A percentile compares a stretch with the other conserved stretches of the same genome.
These are phyloP conservation scores for Rhizophagus sp. DNA, from an alignment of 192 early-diverging fungal species.

Conservation along the genomic window DNA sequence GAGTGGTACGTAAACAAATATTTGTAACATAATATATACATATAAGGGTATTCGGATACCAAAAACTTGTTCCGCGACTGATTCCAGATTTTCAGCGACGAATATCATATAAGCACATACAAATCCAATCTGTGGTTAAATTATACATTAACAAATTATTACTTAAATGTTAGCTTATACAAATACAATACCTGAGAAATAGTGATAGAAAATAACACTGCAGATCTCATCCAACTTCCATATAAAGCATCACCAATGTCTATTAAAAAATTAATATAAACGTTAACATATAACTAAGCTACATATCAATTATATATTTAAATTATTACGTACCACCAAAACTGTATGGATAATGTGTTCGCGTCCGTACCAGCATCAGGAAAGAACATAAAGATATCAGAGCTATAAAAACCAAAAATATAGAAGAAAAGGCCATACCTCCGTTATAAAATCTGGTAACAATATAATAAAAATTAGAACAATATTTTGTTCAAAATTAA, in stretches of 20 bases:
- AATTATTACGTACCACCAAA: conserved; percentile 62
- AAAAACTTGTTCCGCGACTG: conserved; percentile 39
- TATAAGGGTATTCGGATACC: conserved; percentile 25
- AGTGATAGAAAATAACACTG: conserved; percentile 71
- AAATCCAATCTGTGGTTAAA: conserved; percentile 50
- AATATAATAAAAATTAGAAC: neutral
- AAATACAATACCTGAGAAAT: conserved; percentile 62
- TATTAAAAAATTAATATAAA: neutral
- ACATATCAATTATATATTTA: neutral
- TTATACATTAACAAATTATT: neutral
- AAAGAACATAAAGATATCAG: conserved; percentile 69
- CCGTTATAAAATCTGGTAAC: conserved; percentile 70
- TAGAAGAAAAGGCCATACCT: conserved; percentile 68
- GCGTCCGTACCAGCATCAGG: conserved; percentile 70
- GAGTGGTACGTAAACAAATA: conserved; percentile 52
- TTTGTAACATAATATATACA: conserved; percentile 50
- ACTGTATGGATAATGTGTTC: conserved; percentile 63
- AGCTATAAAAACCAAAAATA: conserved; percentile 66
- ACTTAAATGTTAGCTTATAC: neutral
- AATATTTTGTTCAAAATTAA: neutral
- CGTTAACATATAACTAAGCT: neutral
- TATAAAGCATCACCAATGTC: conserved; percentile 62
- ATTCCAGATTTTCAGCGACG: conserved; percentile 58
- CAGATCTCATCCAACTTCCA: conserved; percentile 63
- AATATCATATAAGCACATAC: conserved; percentile 68